phyloP scores from a whole-genome alignment of 1,139 yeast genomes.

The Kluyveromyces sp. region DNA sequence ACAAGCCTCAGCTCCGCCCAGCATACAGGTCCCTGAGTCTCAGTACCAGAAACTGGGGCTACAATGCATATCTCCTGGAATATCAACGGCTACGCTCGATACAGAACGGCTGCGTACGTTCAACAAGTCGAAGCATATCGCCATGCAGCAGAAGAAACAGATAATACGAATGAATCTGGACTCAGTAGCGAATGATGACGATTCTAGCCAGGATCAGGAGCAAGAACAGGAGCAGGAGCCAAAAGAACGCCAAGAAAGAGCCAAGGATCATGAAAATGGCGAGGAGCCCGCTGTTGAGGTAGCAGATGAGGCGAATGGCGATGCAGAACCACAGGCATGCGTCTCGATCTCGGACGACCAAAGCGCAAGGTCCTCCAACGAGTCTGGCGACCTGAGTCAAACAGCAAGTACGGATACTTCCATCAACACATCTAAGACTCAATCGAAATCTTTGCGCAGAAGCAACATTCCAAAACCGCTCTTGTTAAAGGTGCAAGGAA shows the following conservation, averaged over 20 bases:
- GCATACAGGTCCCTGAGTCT: slow-evolving; percentile 6
- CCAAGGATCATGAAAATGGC: slow-evolving; percentile 6
- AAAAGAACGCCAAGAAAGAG: slow-evolving; percentile 4
- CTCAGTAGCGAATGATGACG: slow-evolving; percentile 8
- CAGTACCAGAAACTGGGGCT: slow-evolving; percentile 23
- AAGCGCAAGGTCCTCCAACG: background rate
- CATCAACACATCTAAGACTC: slow-evolving; percentile 1
- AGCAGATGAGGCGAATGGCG: background rate
- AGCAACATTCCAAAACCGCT: slow-evolving; percentile 20
- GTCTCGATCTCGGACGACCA: background rate
- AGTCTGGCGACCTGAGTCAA: background rate
- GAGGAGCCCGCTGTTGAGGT: slow-evolving; percentile 7
- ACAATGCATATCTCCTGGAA: slow-evolving; percentile 37
- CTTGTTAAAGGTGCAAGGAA: slow-evolving; percentile 1
- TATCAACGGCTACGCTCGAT: slow-evolving; percentile 31
- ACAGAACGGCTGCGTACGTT: slow-evolving; percentile 32
- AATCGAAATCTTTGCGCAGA: slow-evolving; percentile 18
- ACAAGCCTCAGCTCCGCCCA: slow-evolving; percentile 6
- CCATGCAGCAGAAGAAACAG: slow-evolving; percentile 32
- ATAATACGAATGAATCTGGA: slow-evolving; percentile 12
- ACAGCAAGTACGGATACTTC: background rate
- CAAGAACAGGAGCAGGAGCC: slow-evolving; percentile 6
- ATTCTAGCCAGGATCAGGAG: slow-evolving; percentile 12
- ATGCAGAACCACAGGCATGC: background rate
- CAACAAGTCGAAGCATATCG: slow-evolving; percentile 31